Percentiles rank a stretch among this genome's conserved stretches.
Evolutionary conservation across 192 early-diverging fungal genomes (phyloP).

Genomic region (Umbelopsis isabellina): DNA sequence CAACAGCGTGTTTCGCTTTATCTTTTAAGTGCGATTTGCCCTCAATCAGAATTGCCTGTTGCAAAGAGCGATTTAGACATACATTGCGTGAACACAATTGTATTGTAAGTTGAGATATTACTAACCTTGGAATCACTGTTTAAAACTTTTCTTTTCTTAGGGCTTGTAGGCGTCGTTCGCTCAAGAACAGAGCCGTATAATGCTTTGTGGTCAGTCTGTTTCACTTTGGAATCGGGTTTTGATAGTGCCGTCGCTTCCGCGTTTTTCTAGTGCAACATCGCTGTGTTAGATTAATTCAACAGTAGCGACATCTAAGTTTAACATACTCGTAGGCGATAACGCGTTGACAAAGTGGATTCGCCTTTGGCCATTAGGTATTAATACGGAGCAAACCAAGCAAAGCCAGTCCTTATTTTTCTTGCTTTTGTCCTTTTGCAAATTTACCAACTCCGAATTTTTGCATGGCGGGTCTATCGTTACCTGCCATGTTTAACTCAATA

Average conservation of each 20-base stretch:
- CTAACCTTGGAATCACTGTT: background rate
- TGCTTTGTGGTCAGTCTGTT: background rate
- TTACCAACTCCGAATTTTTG: too few relatives aligned
- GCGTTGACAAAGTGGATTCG: slow-evolving; percentile 7
- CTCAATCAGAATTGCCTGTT: too few relatives aligned
- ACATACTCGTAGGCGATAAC: slow-evolving; percentile 11
- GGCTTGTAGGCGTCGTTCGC: background rate
- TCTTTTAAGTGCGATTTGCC: background rate
- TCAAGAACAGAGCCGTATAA: background rate
- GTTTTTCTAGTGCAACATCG: background rate
- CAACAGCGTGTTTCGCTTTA: background rate
- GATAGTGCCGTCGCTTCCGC: background rate
- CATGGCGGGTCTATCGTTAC: too few relatives aligned
- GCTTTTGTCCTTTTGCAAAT: too few relatives aligned
- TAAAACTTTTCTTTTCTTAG: background rate
- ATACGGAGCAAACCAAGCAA: background rate
- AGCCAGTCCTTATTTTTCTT: too few relatives aligned
- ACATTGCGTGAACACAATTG: background rate
- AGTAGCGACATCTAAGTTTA: background rate
- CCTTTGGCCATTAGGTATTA: slow-evolving; percentile 9
- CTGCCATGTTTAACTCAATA: too few relatives aligned
- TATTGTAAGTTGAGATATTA: background rate
- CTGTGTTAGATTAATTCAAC: background rate
- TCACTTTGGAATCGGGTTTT: background rate
- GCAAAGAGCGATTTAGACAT: background rate